Percentiles rank a stretch among this genome's conserved stretches.
These are phyloP conservation scores for Lupinus albus DNA, from an alignment of 306 rosid genomes.

Conservation along the genomic window DNA sequence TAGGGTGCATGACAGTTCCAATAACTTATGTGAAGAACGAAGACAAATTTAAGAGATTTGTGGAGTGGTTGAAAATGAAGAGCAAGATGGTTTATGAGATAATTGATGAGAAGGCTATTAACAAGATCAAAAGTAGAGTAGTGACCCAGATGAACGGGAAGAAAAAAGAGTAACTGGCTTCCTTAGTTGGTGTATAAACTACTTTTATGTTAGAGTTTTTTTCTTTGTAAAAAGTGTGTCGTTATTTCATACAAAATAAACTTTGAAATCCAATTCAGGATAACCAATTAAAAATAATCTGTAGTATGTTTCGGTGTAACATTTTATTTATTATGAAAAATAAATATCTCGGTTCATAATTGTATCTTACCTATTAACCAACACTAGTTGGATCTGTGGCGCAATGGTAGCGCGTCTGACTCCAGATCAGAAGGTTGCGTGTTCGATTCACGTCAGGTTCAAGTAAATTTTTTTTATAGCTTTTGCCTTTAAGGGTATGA, in stretches of 20 bases:
- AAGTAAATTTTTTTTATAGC: background rate
- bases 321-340: background rate
- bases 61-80: constrained; percentile 50
- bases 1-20: constrained; percentile 54
- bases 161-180: constrained; percentile 45
- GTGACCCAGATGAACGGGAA: constrained; percentile 36
- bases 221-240: too few relatives aligned
- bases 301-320: background rate
- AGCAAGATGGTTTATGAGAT: constrained; percentile 44
- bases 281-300: background rate
- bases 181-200: background rate
- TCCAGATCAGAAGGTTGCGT: constrained; percentile 86
- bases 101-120: constrained; percentile 57
- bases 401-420: constrained; percentile 88
- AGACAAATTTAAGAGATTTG: constrained; percentile 45
- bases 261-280: background rate
- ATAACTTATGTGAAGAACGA: constrained; percentile 50
- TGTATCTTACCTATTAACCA: too few relatives aligned
- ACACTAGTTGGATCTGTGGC: constrained; percentile 60
- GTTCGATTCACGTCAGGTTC: constrained; percentile 82
- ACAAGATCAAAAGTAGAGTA: constrained; percentile 47
- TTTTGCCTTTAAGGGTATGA: background rate
- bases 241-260: too few relatives aligned
- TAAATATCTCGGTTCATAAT: background rate
- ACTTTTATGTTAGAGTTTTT: too few relatives aligned